phyloP scores from a whole-genome alignment of 1,139 yeast species.

The Yamadazyma buinensis region DNA sequence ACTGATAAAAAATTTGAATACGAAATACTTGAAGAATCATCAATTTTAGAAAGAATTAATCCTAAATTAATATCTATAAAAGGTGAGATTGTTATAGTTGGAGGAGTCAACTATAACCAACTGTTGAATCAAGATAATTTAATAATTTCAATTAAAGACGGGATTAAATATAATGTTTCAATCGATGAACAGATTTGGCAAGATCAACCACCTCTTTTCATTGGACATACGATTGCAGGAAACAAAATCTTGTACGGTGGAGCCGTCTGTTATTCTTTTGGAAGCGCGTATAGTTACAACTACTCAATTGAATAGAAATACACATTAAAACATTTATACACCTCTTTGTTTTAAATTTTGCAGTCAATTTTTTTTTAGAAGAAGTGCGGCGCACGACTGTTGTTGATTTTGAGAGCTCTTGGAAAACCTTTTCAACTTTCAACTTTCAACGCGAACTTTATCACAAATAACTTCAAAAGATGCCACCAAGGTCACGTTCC shows the following conservation, averaged over 20 bases:
- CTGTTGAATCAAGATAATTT: slow-evolving; percentile 35
- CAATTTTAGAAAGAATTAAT: slow-evolving; percentile 42
- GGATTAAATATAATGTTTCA: slow-evolving; percentile 21
- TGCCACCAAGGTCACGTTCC: slow-evolving; percentile 6
- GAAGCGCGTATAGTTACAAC: slow-evolving; percentile 56
- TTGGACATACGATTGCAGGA: slow-evolving; percentile 51
- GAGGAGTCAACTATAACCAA: slow-evolving; percentile 53
- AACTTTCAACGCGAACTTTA: slow-evolving; percentile 5
- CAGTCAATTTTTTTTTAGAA: slow-evolving; percentile 1
- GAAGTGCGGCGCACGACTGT: not conserved
- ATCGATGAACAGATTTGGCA: slow-evolving; percentile 35
- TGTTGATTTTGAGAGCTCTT: slow-evolving; percentile 1
- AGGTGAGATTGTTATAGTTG: slow-evolving; percentile 43
- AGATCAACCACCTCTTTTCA: slow-evolving; percentile 45
- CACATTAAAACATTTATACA: too few relatives aligned
- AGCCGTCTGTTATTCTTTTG: slow-evolving; percentile 82
- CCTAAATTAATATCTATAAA: slow-evolving; percentile 24
- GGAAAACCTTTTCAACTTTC: not conserved
- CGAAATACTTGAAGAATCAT: slow-evolving; percentile 6
- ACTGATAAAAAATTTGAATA: slow-evolving; percentile 4
- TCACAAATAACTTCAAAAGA: not conserved
- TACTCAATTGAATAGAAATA: slow-evolving; percentile 8
- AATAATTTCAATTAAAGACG: slow-evolving; percentile 26
- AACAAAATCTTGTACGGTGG: slow-evolving; percentile 61
- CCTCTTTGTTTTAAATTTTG: too few relatives aligned